These are phyloP conservation scores for Calocera viscosa DNA, from an alignment of 768 basidiomycete genomes.

Conservation along the genomic window DNA sequence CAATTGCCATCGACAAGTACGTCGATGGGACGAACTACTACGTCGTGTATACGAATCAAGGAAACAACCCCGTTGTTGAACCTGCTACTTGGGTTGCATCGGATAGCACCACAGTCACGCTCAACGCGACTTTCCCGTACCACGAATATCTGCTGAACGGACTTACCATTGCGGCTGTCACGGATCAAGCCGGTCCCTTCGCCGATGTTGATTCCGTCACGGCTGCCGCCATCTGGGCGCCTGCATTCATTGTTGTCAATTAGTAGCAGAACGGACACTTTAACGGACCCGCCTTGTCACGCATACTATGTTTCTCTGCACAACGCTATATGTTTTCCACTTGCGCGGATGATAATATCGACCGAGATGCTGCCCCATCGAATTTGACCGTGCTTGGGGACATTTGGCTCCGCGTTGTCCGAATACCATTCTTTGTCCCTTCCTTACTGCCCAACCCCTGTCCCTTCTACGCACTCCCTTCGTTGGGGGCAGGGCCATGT, in stretches of 20 bases:
- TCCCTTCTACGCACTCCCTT: too few species aligned
- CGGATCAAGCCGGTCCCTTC: background rate
- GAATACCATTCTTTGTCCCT: too few species aligned
- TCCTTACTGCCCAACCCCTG: too few species aligned
- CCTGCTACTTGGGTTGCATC: background rate
- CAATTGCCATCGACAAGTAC: background rate
- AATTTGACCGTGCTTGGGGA: too few species aligned
- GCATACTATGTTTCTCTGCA: too few species aligned
- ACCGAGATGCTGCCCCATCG: too few species aligned
- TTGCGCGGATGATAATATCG: too few species aligned
- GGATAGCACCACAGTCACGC: background rate
- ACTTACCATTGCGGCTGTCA: background rate
- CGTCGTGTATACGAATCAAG: background rate
- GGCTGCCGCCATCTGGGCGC: background rate
- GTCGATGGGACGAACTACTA: background rate
- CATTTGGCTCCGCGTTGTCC: too few species aligned
- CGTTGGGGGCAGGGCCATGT: too few species aligned
- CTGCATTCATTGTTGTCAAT: slow-evolving; percentile 1
- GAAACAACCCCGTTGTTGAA: background rate
- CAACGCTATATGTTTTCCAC: too few species aligned
- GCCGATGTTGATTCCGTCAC: background rate
- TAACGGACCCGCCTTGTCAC: too few species aligned
- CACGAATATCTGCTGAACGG: background rate
- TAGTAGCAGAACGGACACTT: too few species aligned
- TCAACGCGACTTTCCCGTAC: background rate